Evolutionary conservation across 2,329 filamentous ascomycete species (phyloP), one percentile per base, ranked within the genome.

Genomic region (Karstenula rhodostoma): DNA sequence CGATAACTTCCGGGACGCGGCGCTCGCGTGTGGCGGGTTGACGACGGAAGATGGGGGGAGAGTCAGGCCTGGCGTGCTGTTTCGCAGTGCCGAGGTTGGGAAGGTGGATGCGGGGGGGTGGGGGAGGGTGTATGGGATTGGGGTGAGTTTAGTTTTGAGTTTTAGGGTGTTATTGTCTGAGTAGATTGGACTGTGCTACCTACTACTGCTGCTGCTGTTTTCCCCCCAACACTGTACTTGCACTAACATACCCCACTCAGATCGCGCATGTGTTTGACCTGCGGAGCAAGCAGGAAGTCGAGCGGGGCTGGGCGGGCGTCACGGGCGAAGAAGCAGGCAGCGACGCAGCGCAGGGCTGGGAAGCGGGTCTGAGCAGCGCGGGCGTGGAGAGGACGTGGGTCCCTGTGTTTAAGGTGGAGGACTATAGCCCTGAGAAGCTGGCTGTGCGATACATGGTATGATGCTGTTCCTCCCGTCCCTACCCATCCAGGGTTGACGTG

Each of bases 231-330:
- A n/a, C n/a, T n/a, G n/a, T n/a, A n/a, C n/a, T n/a, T 7, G 9
- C 42, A 15, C 22, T 48, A 42, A 59, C n/a, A 23, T 2, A 27
- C 4, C 2, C 15, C 27, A 56, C 2, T 15, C 27, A 56, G 58
- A 85, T 94, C 65, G 83, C 80, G 25, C 81, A 84, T 63, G 84
- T 91, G 54, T 93, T 88, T 73, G 90, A 93, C 78, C 80, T 93
- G 10, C 85, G 91, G 57, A 89, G 86, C 27, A 76, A 78, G 19
- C 78, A 81, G 19, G 89, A 92, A 78, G 85, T 91, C 55, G 77
- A 84, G 57, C 75, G 77, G 27, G 75, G 67, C 1, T 73, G 69
- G 69, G 59, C 58, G 0, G 69, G 65, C 3, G 58, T 70, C 27
- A 61, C 65, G 0, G 68, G 66, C 10, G 68, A 70, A 25, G 68